These are phyloP conservation scores for Clitopilus hobsonii DNA, from an alignment of 768 basidiomycete genomes.

Conservation along the genomic window DNA sequence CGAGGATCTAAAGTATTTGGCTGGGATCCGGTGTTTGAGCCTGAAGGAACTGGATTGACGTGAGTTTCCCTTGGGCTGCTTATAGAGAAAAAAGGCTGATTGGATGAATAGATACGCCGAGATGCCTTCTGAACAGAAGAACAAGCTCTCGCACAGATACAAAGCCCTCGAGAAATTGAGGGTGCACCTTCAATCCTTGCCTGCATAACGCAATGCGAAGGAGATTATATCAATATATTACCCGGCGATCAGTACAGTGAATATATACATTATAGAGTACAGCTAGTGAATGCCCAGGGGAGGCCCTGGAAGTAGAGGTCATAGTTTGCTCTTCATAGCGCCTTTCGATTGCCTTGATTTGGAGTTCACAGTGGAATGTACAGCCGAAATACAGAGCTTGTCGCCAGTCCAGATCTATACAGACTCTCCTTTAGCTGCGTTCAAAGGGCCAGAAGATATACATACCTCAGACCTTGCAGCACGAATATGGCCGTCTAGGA, in stretches of 20 bases:
- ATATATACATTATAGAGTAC: background rate
- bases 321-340: slow-evolving; percentile 8
- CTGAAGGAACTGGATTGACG: slow-evolving; percentile 73
- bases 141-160: slow-evolving; percentile 69
- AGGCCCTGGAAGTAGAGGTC: background rate
- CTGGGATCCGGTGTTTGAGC: slow-evolving; percentile 89
- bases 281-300: background rate
- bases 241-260: no score
- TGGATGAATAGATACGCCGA: slow-evolving; percentile 59
- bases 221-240: background rate
- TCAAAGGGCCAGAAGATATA: background rate
- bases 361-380: slow-evolving; percentile 36
- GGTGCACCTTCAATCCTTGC: slow-evolving; percentile 37
- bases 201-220: background rate
- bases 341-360: slow-evolving; percentile 5
- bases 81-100: background rate
- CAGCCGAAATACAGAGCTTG: slow-evolving; percentile 38
- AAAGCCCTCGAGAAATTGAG: slow-evolving; percentile 68
- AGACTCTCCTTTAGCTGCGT: slow-evolving; percentile 1
- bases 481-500: slow-evolving; percentile 34
- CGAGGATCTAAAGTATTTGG: slow-evolving; percentile 79
- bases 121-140: slow-evolving; percentile 66
- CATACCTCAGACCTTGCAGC: slow-evolving; percentile 41
- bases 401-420: slow-evolving; percentile 36
- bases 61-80: slow-evolving; percentile 28